Conservation (phyloP, 202 grass and related monocot species). For the Panicum virgatum region DNA sequence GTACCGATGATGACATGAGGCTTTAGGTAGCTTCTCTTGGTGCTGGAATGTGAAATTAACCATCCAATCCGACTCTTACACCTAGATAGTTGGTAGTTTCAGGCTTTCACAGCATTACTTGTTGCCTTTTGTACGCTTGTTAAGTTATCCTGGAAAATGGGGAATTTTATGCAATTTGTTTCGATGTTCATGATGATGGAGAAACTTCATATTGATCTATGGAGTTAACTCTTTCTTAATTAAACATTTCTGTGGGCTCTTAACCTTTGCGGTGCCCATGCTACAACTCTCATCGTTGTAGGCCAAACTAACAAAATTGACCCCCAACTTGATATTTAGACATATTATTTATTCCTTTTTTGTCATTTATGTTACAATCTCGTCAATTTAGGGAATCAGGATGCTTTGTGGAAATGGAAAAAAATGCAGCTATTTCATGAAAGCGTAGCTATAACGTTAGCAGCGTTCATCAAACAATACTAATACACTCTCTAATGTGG, state of each 20-base stretch:
- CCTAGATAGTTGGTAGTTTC: not conserved
- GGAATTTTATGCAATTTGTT: not conserved
- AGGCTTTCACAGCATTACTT: not conserved
- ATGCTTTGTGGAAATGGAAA: not conserved
- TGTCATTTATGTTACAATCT: not conserved
- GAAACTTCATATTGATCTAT: not conserved
- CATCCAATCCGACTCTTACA: not conserved
- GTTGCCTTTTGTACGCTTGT: not conserved
- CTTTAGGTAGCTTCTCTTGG: not conserved
- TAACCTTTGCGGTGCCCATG: not conserved
- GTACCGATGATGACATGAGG: not conserved
- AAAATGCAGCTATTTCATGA: slow-evolving; percentile 1
- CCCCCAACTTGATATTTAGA: not conserved
- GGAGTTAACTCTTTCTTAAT: not conserved
- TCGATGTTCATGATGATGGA: not conserved
- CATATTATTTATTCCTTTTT: not conserved
- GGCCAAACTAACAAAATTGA: not conserved
- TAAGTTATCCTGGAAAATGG: not conserved
- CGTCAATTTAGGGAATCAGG: not conserved
- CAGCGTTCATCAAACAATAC: not conserved
- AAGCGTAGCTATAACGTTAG: not conserved
- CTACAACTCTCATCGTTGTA: not conserved
- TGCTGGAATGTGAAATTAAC: not conserved
- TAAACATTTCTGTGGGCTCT: not conserved
- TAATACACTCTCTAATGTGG: not conserved